These are phyloP conservation scores for Solanum virginianum DNA, from an alignment of 257 asterid genomes.

Conservation along the genomic window DNA sequence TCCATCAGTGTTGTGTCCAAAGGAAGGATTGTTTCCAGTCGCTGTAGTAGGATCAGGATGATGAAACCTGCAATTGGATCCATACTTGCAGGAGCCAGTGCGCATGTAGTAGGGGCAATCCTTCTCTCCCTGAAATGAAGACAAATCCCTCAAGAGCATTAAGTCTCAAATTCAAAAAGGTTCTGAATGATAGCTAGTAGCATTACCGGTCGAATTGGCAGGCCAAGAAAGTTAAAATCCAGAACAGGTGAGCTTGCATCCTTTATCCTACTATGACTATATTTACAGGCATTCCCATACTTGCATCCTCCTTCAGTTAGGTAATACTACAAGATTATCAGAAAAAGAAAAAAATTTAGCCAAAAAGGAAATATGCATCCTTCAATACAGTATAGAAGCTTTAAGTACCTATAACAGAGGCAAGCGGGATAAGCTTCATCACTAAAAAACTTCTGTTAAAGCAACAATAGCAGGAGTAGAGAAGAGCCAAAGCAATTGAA, in stretches of 20 bases:
- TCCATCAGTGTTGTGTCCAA: neutral
- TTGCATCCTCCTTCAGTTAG: slow-evolving; percentile 66
- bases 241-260: slow-evolving; percentile 18
- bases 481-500: neutral
- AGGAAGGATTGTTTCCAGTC: neutral
- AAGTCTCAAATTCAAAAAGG: neutral
- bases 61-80: slow-evolving; percentile 71
- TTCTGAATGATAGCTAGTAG: neutral
- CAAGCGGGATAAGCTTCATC: neutral
- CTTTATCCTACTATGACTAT: slow-evolving; percentile 32
- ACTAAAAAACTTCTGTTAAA: neutral
- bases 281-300: slow-evolving; percentile 59
- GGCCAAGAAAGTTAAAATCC: slow-evolving; percentile 56
- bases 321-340: slow-evolving; percentile 49
- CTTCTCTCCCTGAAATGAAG: slow-evolving; percentile 49
- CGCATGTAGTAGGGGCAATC: slow-evolving; percentile 93
- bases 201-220: slow-evolving; percentile 62
- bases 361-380: neutral
- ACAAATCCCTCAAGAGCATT: neutral
- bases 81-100: slow-evolving; percentile 78
- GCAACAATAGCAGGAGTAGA: neutral
- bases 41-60: slow-evolving; percentile 71
- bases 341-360: neutral
- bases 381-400: neutral
- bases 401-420: neutral